A percentile compares a stretch with the other conserved stretches of the same genome.
These are phyloP conservation scores for Saccharomycopsis sp. DNA, from an alignment of 805 yeast species.

Conservation along the genomic window DNA sequence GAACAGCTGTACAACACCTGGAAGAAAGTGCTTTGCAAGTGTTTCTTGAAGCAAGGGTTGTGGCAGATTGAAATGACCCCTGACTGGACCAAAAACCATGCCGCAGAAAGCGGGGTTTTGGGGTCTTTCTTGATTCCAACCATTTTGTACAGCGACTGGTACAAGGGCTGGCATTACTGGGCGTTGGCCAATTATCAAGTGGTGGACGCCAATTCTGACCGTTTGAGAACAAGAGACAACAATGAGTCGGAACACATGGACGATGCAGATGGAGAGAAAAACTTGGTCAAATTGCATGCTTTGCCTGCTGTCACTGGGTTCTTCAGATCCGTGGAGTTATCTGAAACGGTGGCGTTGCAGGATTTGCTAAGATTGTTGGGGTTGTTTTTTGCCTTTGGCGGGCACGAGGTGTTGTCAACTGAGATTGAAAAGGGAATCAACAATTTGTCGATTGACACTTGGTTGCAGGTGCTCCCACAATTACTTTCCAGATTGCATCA, in stretches of 20 bases:
- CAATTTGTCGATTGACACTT: conserved; percentile 81
- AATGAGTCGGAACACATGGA: conserved; percentile 21
- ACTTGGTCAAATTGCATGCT: conserved; percentile 74
- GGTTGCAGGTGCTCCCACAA: conserved; percentile 95
- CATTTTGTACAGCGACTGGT: conserved; percentile 88
- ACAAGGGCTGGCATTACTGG: conserved; percentile 99
- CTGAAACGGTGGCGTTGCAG: conserved; percentile 80
- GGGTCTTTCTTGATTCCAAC: conserved; percentile 92
- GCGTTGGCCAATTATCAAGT: conserved; percentile 97
- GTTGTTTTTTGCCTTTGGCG: conserved; percentile 95
- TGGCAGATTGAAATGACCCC: conserved; percentile 84
- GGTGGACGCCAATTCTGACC: conserved; percentile 48
- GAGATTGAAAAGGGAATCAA: conserved; percentile 88
- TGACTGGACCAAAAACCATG: conserved; percentile 68
- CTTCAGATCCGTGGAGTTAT: conserved; percentile 86
- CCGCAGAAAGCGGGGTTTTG: conserved; percentile 68
- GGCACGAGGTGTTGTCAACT: conserved; percentile 79
- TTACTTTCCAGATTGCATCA: conserved; percentile 94
- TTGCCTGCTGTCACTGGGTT: conserved; percentile 95
- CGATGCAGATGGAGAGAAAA: conserved; percentile 29
- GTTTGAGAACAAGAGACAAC: conserved; percentile 21
- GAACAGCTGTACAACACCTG: conserved; percentile 43
- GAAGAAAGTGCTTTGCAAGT: conserved; percentile 80
- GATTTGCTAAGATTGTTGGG: conserved; percentile 86
- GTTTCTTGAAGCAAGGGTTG: conserved; percentile 95